phyloP scores from a whole-genome alignment of 1,139 yeast species.

The Yamadazyma friedrichii region DNA sequence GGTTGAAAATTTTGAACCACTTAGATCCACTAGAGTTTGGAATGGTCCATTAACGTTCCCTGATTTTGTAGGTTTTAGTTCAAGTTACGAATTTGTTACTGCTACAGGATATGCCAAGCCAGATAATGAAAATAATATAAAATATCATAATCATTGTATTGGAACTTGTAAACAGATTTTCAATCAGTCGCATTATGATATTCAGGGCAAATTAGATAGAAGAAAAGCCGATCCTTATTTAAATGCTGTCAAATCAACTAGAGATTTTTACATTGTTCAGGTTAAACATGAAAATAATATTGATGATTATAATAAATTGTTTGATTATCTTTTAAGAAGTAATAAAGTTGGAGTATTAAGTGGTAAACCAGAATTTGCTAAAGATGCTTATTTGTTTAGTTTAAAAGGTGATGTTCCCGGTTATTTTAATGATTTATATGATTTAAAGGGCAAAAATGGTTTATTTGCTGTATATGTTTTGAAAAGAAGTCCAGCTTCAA shows the following conservation, averaged over 20 bases:
- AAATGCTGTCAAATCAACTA: constrained; percentile 42
- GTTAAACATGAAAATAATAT: constrained; percentile 26
- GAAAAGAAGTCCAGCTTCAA: constrained; percentile 22
- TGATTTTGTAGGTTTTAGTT: constrained; percentile 50
- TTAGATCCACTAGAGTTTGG: constrained; percentile 40
- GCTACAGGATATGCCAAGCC: constrained; percentile 29
- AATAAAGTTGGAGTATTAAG: constrained; percentile 64
- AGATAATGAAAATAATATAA: constrained; percentile 22
- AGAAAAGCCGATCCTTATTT: constrained; percentile 58
- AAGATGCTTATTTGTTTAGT: constrained; percentile 65
- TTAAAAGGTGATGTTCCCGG: constrained; percentile 29
- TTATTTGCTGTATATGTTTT: constrained; percentile 48
- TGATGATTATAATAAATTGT: constrained; percentile 45
- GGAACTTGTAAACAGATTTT: constrained; percentile 33
- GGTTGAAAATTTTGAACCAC: neutral
- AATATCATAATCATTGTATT: constrained; percentile 25
- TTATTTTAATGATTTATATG: constrained; percentile 22
- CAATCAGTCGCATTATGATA: constrained; percentile 33
- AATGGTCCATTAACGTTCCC: constrained; percentile 56
- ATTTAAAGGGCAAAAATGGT: constrained; percentile 19
- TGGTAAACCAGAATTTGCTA: constrained; percentile 48
- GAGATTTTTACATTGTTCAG: constrained; percentile 53
- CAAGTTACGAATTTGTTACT: constrained; percentile 42
- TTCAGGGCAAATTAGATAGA: constrained; percentile 65
- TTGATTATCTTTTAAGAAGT: constrained; percentile 49